phyloP scores from a whole-genome alignment of 306 rosid genomes.

The Trichosanthes cucumerina region DNA sequence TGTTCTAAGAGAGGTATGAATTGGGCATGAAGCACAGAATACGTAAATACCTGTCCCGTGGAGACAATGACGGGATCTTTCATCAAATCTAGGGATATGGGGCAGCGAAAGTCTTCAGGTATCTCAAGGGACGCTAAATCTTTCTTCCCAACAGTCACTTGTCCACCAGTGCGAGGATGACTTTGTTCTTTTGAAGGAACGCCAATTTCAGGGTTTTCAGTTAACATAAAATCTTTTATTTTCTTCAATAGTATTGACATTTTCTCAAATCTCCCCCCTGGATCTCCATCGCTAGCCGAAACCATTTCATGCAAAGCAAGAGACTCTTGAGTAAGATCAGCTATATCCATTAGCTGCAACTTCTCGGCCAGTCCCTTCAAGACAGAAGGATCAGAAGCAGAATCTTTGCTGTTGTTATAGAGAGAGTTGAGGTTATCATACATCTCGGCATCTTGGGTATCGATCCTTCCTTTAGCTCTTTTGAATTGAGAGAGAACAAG shows the following conservation, averaged over 20 bases:
- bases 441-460: slow-evolving; percentile 54
- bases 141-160: slow-evolving; percentile 32
- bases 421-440: slow-evolving; percentile 51
- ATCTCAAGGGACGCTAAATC: slow-evolving; percentile 34
- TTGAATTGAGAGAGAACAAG: slow-evolving; percentile 82
- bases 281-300: slow-evolving; percentile 68
- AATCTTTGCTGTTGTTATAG: slow-evolving; percentile 39
- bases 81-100: slow-evolving; percentile 91
- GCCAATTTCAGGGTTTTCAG: slow-evolving; percentile 60
- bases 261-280: slow-evolving; percentile 78
- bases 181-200: slow-evolving; percentile 31
- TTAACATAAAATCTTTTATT: slow-evolving; percentile 70
- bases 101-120: slow-evolving; percentile 91
- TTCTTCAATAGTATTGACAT: slow-evolving; percentile 76
- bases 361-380: slow-evolving; percentile 60
- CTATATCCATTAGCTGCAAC: slow-evolving; percentile 62
- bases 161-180: slow-evolving; percentile 30
- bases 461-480: slow-evolving; percentile 78
- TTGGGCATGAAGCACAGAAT: slow-evolving; percentile 3
- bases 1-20: background rate
- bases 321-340: slow-evolving; percentile 78
- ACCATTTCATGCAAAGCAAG: slow-evolving; percentile 92
- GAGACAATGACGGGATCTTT: slow-evolving; percentile 93
- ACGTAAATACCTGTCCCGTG: slow-evolving; percentile 79
- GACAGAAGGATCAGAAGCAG: slow-evolving; percentile 42